These are phyloP conservation scores for Fusarium nelsonii DNA, from an alignment of 2,329 filamentous ascomycete species.

Conservation along the genomic window DNA sequence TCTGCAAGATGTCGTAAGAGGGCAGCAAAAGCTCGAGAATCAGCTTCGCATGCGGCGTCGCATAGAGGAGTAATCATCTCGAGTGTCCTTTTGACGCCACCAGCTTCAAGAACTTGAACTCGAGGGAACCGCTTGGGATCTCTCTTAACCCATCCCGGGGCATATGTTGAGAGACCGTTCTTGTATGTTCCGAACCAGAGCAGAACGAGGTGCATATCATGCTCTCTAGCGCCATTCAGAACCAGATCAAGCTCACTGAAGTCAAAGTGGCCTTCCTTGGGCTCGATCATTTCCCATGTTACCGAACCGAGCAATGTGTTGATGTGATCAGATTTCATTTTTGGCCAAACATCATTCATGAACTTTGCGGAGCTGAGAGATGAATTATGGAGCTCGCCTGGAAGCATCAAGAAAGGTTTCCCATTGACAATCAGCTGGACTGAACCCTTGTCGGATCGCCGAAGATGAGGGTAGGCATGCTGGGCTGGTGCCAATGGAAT, in stretches of 20 bases:
- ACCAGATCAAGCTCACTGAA: constrained; percentile 53
- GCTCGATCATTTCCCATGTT: constrained; percentile 56
- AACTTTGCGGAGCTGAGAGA: constrained; percentile 52
- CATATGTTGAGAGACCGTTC: constrained; percentile 55
- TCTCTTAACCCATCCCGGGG: constrained; percentile 52
- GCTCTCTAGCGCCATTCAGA: constrained; percentile 49
- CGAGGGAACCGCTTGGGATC: constrained; percentile 54
- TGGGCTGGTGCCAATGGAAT: neutral
- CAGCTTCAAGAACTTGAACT: constrained; percentile 50
- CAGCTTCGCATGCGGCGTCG: constrained; percentile 49
- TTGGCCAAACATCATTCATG: constrained; percentile 50
- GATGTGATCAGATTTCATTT: constrained; percentile 51
- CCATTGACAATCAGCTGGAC: constrained; percentile 54
- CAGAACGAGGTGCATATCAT: constrained; percentile 53
- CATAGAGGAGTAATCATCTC: constrained; percentile 53
- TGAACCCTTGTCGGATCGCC: constrained; percentile 45
- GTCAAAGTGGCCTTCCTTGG: constrained; percentile 52
- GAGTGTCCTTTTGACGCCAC: constrained; percentile 49
- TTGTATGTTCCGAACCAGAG: constrained; percentile 58
- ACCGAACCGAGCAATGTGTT: constrained; percentile 55
- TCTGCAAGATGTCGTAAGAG: constrained; percentile 54
- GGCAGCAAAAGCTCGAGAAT: constrained; percentile 50
- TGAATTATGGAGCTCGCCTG: constrained; percentile 55
- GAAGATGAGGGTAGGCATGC: constrained; percentile 29
- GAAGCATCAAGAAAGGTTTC: constrained; percentile 54